These are phyloP conservation scores for Camellia sinensis DNA, from an alignment of 148 eudicot species.

Conservation along the genomic window DNA sequence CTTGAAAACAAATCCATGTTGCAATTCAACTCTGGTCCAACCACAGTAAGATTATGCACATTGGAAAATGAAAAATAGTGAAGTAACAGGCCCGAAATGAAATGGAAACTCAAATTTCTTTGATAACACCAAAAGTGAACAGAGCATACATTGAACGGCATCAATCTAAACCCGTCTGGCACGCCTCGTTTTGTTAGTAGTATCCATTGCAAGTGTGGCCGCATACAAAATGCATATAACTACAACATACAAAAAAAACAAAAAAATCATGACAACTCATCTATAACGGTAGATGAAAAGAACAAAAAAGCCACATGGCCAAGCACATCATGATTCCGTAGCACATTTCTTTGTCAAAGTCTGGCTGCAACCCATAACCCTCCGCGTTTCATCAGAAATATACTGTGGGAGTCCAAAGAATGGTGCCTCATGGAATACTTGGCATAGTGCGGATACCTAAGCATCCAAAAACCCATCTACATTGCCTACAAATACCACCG, in stretches of 20 bases:
- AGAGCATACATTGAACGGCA: not conserved
- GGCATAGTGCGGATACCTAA: slow-evolving; percentile 3
- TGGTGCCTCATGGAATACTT: not conserved
- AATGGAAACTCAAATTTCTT: not conserved
- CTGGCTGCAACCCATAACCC: not conserved
- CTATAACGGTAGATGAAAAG: not conserved
- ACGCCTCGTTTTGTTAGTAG: slow-evolving; percentile 15
- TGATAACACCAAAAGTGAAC: not conserved
- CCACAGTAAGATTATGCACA: not conserved
- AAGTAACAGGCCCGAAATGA: not conserved
- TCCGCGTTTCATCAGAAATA: not conserved
- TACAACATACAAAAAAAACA: not conserved
- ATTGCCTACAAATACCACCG: slow-evolving; percentile 6
- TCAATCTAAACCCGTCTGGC: not conserved
- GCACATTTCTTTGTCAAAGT: not conserved
- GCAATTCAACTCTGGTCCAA: not conserved
- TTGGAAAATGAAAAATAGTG: not conserved
- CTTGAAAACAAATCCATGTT: not conserved
- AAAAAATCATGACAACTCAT: not conserved
- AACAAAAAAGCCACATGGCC: not conserved
- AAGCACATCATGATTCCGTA: not conserved
- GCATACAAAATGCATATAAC: slow-evolving; percentile 12
- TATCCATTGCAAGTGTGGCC: slow-evolving; percentile 14
- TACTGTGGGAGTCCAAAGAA: not conserved
- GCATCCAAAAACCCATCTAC: slow-evolving; percentile 18